Evolutionary conservation across 2,329 filamentous ascomycete genomes (phyloP).

Genomic region (Cladosporium sp.): DNA sequence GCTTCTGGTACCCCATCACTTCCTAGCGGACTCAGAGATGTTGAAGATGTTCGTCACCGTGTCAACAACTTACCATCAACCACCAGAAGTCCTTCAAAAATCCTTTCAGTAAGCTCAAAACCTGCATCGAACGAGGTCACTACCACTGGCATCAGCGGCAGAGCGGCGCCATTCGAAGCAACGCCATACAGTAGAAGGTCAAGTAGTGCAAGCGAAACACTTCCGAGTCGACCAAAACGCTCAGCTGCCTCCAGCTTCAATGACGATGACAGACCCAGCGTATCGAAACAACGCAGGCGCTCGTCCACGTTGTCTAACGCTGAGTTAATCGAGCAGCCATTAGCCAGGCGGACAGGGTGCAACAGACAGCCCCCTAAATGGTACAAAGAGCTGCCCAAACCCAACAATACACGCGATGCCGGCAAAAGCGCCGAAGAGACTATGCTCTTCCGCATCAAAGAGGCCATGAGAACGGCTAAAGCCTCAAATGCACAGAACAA

Average conservation of each 20-base stretch:
- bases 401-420: neutral
- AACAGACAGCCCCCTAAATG: neutral
- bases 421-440: neutral
- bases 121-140: too few species aligned
- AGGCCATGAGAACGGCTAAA: neutral
- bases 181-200: too few species aligned
- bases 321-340: too few species aligned
- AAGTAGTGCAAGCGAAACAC: neutral
- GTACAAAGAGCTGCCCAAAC: neutral
- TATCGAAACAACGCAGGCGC: neutral
- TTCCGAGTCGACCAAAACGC: neutral
- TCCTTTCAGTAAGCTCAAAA: too few species aligned
- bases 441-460: neutral
- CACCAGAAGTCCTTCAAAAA: too few species aligned
- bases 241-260: neutral
- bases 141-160: too few species aligned
- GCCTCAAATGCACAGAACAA: neutral
- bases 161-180: too few species aligned
- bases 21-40: too few species aligned
- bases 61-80: too few species aligned
- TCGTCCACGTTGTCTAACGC: neutral
- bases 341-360: neutral
- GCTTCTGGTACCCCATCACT: too few species aligned
- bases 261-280: neutral
- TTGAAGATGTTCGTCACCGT: too few species aligned